Percentiles rank a stretch among this genome's conserved stretches.
phyloP scores from a whole-genome alignment of 169 alveolate species.

The Babesia gibsoni region DNA sequence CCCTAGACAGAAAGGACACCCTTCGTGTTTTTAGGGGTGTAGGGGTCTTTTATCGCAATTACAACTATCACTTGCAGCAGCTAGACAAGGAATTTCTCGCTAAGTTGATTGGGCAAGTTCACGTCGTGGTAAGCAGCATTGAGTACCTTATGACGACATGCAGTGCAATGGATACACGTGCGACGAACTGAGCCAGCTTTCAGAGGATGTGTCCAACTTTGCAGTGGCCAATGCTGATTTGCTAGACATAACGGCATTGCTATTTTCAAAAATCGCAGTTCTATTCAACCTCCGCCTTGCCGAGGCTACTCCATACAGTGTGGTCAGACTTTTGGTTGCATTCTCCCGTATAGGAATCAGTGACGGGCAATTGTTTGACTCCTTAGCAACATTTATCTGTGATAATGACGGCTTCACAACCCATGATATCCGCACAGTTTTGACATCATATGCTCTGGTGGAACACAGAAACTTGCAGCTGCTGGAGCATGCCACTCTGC shows the following conservation, averaged over 20 bases:
- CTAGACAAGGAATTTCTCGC: conserved; percentile 11
- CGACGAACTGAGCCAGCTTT: conserved; percentile 43
- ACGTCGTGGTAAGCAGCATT: conserved; percentile 5
- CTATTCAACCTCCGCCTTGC: conserved; percentile 55
- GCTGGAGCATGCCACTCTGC: conserved; percentile 30
- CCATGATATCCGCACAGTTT: conserved; percentile 38
- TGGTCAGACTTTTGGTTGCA: conserved; percentile 40
- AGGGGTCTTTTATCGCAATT: conserved; percentile 29
- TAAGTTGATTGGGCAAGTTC: conserved; percentile 4
- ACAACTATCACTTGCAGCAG: conserved; percentile 15
- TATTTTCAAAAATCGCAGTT: conserved; percentile 50
- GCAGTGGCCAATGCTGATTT: not conserved
- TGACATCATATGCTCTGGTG: conserved; percentile 36
- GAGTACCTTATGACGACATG: not conserved
- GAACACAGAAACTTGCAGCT: conserved; percentile 2
- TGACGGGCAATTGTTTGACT: conserved; percentile 23
- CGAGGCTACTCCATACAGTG: conserved; percentile 47
- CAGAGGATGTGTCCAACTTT: conserved; percentile 46
- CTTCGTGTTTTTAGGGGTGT: conserved; percentile 41
- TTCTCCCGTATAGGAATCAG: conserved; percentile 52
- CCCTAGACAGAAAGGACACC: conserved; percentile 54
- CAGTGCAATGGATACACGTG: conserved; percentile 59
- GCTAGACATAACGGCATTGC: not conserved
- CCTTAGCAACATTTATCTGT: conserved; percentile 24
- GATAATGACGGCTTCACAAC: conserved; percentile 15